phyloP scores from a whole-genome alignment of 257 asterid species.

The Galeopsis tetrahit region DNA sequence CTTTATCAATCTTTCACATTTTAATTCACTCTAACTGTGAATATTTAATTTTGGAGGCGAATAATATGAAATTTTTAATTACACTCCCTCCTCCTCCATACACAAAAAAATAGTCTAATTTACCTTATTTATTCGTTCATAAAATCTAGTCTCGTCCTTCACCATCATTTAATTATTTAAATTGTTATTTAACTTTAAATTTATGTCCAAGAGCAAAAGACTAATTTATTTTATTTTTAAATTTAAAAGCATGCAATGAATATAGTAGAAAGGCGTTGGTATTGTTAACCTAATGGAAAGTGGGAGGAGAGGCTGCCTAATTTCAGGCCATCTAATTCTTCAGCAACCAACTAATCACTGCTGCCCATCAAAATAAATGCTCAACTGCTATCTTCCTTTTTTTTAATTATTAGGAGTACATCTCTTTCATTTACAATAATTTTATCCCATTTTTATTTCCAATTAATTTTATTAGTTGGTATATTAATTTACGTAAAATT shows the following conservation, averaged over 20 bases:
- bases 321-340: conserved; percentile 29
- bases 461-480: not conserved
- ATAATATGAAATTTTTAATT: no score
- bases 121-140: no score
- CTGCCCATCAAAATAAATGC: conserved; percentile 28
- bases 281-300: conserved; percentile 36
- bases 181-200: no score
- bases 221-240: not conserved
- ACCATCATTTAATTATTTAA: no score
- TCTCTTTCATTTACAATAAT: not conserved
- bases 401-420: not conserved
- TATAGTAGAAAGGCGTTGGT: not conserved
- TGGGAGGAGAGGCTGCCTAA: conserved; percentile 18
- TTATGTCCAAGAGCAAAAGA: no score
- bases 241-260: not conserved
- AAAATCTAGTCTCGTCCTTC: no score
- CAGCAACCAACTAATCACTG: conserved; percentile 10
- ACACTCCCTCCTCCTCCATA: no score
- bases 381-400: conserved; percentile 28
- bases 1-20: no score
- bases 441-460: not conserved
- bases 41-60: not conserved
- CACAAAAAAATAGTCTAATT: no score
- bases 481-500: no score
- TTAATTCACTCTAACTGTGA: no score